Conservation (phyloP, 2,329 filamentous ascomycete genomes). For the Akanthomyces muscarius region DNA sequence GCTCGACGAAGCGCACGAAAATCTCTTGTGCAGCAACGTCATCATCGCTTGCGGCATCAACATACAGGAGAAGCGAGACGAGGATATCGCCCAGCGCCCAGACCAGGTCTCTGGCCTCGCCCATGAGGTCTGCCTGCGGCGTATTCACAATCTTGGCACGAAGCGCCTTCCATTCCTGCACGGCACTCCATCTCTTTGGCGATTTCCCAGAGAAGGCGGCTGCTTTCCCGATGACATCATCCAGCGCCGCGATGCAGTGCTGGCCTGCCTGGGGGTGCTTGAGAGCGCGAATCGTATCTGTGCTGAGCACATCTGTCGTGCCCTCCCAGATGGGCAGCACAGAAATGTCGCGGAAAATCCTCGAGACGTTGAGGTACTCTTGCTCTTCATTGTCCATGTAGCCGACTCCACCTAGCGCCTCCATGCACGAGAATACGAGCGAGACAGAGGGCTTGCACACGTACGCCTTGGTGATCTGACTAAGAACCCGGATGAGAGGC, state of each 20-base stretch:
- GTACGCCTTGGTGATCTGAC: constrained; percentile 57
- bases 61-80: constrained; percentile 39
- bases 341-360: constrained; percentile 60
- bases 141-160: constrained; percentile 34
- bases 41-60: constrained; percentile 37
- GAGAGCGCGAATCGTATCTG: constrained; percentile 44
- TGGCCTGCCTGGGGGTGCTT: constrained; percentile 40
- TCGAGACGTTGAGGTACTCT: constrained; percentile 62
- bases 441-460: constrained; percentile 48
- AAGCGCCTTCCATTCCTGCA: constrained; percentile 38
- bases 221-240: constrained; percentile 33
- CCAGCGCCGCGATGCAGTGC: constrained; percentile 40
- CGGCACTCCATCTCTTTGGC: constrained; percentile 28
- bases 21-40: constrained; percentile 37
- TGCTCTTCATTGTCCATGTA: constrained; percentile 62
- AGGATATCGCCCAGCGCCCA: constrained; percentile 42
- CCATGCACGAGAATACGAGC: constrained; percentile 56
- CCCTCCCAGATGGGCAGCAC: constrained; percentile 69
- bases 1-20: constrained; percentile 36
- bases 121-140: constrained; percentile 38
- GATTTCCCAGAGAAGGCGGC: constrained; percentile 24
- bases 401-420: constrained; percentile 61
- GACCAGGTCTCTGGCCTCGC: constrained; percentile 42
- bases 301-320: constrained; percentile 66
- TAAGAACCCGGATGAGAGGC: constrained; percentile 53